These are phyloP conservation scores for Dendrobium huoshanense DNA, from an alignment of 106 monocot species.

Conservation along the genomic window DNA sequence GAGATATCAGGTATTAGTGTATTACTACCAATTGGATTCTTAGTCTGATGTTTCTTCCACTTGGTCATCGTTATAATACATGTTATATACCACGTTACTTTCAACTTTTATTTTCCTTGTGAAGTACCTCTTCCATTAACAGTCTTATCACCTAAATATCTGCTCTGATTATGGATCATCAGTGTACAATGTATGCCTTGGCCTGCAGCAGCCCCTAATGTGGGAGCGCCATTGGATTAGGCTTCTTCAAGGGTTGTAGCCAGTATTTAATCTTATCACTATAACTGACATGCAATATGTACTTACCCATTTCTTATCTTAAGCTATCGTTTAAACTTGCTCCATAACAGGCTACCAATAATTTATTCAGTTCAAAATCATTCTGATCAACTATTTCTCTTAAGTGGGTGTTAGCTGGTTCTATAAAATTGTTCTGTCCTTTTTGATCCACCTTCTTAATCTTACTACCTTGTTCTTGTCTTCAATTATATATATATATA, in stretches of 20 bases:
- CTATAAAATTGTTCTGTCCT: background rate
- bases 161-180: background rate
- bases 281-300: background rate
- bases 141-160: background rate
- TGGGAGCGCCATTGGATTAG: background rate
- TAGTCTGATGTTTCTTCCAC: background rate
- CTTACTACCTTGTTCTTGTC: background rate
- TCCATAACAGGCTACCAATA: background rate
- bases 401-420: background rate
- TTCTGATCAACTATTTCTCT: background rate
- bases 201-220: background rate
- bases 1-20: conserved; percentile 90
- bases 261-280: background rate
- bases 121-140: background rate
- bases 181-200: background rate
- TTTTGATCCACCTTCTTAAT: background rate
- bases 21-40: conserved; percentile 5
- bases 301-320: background rate
- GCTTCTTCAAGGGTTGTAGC: background rate
- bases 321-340: too few relatives aligned
- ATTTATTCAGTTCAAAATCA: background rate
- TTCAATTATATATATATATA: background rate
- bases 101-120: background rate
- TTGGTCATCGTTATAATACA: background rate
- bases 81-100: background rate